Evolutionary conservation across 2,329 filamentous ascomycete species (phyloP), one percentile per base, ranked within the genome.

Genomic region (Remersonia thermophila): DNA sequence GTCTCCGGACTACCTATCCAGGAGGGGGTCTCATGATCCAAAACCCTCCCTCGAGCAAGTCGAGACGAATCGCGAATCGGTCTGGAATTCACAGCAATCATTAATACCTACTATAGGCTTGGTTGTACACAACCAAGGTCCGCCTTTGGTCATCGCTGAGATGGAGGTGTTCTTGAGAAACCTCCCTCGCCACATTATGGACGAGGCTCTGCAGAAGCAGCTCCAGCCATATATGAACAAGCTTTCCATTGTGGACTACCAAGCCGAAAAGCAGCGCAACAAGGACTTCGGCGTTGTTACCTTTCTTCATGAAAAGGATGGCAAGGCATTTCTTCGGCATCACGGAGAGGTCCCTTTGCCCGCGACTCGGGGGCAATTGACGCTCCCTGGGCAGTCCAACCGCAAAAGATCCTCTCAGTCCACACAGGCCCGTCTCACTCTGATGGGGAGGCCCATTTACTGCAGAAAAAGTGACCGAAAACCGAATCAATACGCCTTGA

Each of bases 131-230:
- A n/a, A n/a, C n/a, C n/a, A n/a, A n/a, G n/a, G n/a, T n/a, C n/a
- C n/a, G n/a, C n/a, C n/a, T n/a, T n/a, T n/a, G n/a, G n/a, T n/a
- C n/a, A n/a, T n/a, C n/a, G n/a, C n/a, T n/a, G n/a, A 32, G 6
- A 71, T 73, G 61, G 66, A 72, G 41, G 58, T 66, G 9, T 62
- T 61, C 26, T 46, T 72, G 23, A 42, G 36, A 11, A 60, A 62
- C 9, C 54, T 73, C 11, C 66, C 67, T 1, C 20, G 35, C 8
- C 51, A 59, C 18, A 44, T 71, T 20, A 52, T 57, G 8, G 55
- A 64, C 2, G 46, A 57, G 0, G 46, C 44, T 6, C 49, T 73
- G 8, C 49, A 46, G 9, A 46, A 36, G 0, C 60, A 64, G 33
- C 55, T 74, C 2, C 35, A 46, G 12, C 59, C 62, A 0, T 50